Percentiles rank a stretch among this genome's conserved stretches.
phyloP scores from a whole-genome alignment of 768 basidiomycete genomes.

The Favolaschia claudopus region DNA sequence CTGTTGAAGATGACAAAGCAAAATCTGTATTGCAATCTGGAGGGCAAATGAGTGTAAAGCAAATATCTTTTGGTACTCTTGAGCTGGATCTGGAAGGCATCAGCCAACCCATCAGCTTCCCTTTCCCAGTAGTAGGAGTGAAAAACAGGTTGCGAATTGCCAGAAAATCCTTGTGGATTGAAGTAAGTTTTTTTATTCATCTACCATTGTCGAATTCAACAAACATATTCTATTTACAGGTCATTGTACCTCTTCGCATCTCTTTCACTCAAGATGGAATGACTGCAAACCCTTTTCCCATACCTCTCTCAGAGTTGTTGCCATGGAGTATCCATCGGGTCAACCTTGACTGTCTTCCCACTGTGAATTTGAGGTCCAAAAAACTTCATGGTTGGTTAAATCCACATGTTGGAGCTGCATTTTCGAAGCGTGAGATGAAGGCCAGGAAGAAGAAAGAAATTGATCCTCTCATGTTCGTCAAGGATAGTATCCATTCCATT shows the following conservation, averaged over 20 bases:
- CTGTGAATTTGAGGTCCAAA: constrained; percentile 26
- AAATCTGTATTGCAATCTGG: constrained; percentile 25
- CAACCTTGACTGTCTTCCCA: constrained; percentile 37
- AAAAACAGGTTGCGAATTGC: constrained; percentile 9
- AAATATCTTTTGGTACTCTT: constrained; percentile 31
- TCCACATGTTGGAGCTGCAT: constrained; percentile 27
- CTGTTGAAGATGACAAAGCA: constrained; percentile 25
- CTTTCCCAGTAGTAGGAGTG: constrained; percentile 1
- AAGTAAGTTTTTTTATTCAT: constrained; percentile 43
- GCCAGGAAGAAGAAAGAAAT: constrained; percentile 46
- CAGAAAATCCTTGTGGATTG: constrained; percentile 20
- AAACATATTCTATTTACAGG: not conserved
- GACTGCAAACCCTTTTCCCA: constrained; percentile 33
- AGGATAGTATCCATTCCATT: constrained; percentile 39
- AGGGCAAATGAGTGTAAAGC: constrained; percentile 18
- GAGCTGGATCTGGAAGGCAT: constrained; percentile 33
- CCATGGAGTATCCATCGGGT: constrained; percentile 44
- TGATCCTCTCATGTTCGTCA: constrained; percentile 39
- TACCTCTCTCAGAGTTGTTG: constrained; percentile 22
- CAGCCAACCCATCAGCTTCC: constrained; percentile 1
- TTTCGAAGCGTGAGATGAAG: constrained; percentile 38
- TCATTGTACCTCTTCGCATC: constrained; percentile 23
- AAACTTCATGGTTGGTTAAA: constrained; percentile 36
- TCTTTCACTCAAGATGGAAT: constrained; percentile 33
- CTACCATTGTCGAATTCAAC: not conserved